Conservation (phyloP, 352 stramenopile species). For the Phytopythium kandeliae region DNA sequence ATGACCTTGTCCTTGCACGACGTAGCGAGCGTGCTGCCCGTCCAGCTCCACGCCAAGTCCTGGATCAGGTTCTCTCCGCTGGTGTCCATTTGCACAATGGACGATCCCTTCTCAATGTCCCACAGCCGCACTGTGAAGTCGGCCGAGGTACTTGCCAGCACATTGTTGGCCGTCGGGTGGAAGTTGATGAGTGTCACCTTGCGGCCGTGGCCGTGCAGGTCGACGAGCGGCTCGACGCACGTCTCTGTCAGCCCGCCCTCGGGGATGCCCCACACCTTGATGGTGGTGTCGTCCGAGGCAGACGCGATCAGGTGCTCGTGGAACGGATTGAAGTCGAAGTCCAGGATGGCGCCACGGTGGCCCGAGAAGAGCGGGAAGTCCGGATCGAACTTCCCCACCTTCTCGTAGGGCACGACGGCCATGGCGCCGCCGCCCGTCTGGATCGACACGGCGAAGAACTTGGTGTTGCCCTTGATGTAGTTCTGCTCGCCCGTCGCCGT, state of each 20-base stretch:
- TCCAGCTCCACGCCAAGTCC: slow-evolving; percentile 98
- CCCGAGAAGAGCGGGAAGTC: slow-evolving; percentile 94
- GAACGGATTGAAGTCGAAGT: slow-evolving; percentile 99
- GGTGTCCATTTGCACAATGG: slow-evolving; percentile 87
- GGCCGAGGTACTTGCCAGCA: slow-evolving; percentile 92
- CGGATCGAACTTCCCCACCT: slow-evolving; percentile 92
- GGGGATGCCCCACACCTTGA: slow-evolving; percentile 97
- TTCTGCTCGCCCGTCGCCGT: slow-evolving; percentile 98
- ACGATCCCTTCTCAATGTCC: slow-evolving; percentile 96
- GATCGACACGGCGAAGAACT: slow-evolving; percentile 98
- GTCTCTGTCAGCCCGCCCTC: slow-evolving; percentile 92
- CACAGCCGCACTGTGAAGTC: slow-evolving; percentile 98
- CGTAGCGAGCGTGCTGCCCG: slow-evolving; percentile 91
- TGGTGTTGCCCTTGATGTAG: slow-evolving; percentile 99
- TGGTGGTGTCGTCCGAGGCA: slow-evolving; percentile 95
- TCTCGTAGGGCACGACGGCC: slow-evolving; percentile 93
- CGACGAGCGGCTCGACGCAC: slow-evolving; percentile 94
- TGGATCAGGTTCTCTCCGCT: slow-evolving; percentile 93
- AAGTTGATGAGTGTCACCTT: slow-evolving; percentile 98
- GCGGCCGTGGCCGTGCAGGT: slow-evolving; percentile 92
- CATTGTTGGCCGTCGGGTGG: slow-evolving; percentile 97
- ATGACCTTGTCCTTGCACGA: slow-evolving; percentile 99
- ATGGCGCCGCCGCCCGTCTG: slow-evolving; percentile 87
- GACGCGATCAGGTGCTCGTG: slow-evolving; percentile 95
- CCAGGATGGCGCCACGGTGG: slow-evolving; percentile 94